phyloP scores from a whole-genome alignment of 257 asterid genomes.

The Ilex aquifolium region DNA sequence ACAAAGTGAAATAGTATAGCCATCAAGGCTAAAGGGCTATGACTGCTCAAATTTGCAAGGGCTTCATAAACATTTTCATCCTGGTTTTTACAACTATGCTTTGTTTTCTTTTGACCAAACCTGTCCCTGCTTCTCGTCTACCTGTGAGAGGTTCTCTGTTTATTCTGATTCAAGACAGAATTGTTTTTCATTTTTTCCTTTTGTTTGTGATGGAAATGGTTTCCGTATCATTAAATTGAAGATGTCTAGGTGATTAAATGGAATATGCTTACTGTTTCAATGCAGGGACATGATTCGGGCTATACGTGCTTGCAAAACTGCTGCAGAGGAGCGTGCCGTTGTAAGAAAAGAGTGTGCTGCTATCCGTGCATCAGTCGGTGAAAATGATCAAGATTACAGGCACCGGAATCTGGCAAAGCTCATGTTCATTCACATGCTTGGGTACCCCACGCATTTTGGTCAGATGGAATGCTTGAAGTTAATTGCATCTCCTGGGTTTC shows the following conservation, averaged over 20 bases:
- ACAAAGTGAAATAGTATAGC: no score
- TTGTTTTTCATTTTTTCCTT: no score
- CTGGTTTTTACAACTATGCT: no score
- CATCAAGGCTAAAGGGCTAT: no score
- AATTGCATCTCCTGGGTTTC: conserved; percentile 96
- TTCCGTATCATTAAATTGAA: not conserved
- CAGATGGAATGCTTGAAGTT: conserved; percentile 98
- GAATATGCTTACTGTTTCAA: conserved; percentile 12
- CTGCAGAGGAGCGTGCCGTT: conserved; percentile 98
- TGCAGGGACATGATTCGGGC: conserved; percentile 99
- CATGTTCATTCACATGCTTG: conserved; percentile 99
- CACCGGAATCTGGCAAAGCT: conserved; percentile 98
- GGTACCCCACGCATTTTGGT: conserved; percentile 98
- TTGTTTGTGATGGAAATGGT: not conserved
- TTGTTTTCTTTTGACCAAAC: no score
- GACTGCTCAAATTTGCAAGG: no score
- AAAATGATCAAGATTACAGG: conserved; percentile 79
- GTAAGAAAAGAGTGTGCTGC: conserved; percentile 98
- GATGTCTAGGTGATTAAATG: conserved; percentile 2
- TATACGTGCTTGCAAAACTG: conserved; percentile 95
- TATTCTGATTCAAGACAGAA: not conserved
- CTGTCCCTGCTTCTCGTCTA: no score
- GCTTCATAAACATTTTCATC: no score
- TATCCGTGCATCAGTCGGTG: conserved; percentile 91
- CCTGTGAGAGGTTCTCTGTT: no score